Evolutionary conservation across 441 rosid species (phyloP).

Genomic region (Bruguiera hainesii): DNA sequence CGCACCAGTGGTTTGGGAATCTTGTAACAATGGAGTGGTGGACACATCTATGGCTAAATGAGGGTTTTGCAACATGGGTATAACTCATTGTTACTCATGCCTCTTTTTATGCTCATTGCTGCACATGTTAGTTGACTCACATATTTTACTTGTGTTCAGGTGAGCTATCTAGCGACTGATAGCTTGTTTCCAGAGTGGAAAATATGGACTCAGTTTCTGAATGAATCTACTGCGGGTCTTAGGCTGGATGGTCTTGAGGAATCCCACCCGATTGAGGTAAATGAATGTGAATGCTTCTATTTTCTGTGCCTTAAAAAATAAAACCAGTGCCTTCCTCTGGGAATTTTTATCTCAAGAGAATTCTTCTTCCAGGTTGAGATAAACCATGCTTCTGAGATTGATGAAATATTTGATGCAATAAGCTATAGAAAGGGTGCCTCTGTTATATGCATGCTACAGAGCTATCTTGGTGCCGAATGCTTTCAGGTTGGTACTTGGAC

Average conservation of each 20-base stretch:
- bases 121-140: background rate
- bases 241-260: constrained; percentile 89
- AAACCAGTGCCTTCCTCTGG: constrained; percentile 1
- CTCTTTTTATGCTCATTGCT: background rate
- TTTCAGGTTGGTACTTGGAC: constrained; percentile 65
- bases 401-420: constrained; percentile 92
- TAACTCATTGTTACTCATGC: constrained; percentile 21
- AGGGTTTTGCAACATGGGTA: constrained; percentile 99
- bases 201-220: constrained; percentile 97
- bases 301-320: background rate
- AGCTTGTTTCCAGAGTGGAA: constrained; percentile 94
- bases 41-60: constrained; percentile 97
- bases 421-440: constrained; percentile 95
- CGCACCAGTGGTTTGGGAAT: constrained; percentile 99
- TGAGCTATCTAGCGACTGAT: constrained; percentile 92
- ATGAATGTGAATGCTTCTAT: background rate
- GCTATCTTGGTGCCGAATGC: constrained; percentile 85
- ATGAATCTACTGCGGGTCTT: constrained; percentile 79
- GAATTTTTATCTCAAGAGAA: constrained; percentile 5
- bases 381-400: constrained; percentile 81
- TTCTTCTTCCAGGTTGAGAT: constrained; percentile 67
- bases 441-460: constrained; percentile 92
- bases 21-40: constrained; percentile 99
- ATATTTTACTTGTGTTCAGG: constrained; percentile 45
- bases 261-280: constrained; percentile 98